Base-by-base conservation (phyloP, 148 eudicot species). In the Silene latifolia region DNA sequence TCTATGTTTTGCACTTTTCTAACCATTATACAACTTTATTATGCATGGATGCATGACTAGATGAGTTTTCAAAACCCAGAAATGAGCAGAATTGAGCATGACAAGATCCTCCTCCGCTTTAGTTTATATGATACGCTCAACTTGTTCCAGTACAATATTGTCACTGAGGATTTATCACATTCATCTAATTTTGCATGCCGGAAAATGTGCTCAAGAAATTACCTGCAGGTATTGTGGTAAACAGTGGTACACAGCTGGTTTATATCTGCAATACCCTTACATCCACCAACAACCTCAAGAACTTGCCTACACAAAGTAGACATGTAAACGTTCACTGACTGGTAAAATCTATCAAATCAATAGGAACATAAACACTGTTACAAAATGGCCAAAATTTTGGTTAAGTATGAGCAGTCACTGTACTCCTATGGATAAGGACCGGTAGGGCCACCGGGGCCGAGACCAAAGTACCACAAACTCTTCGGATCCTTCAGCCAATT, bases 161-260 rank as follows among this genome's bases (percentile, higher is more conserved):
- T 2, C 67, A 44, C 21, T 17, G 12, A 19, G n/a, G 72, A 68
- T 20, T 68, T 68, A 27, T 12, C 19, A 39, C 39, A 20, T 39
- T 69, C 15, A 69, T 39, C 5, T 21, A 39, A 14, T 23, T 63
- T 21, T 67, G 42, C 19, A 75, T 20, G 70, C 23, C 18, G 13
- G n/a, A 35, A 63, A 19, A 25, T 67, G 71, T 29, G 72, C 14
- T 47, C 24, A 23, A 2, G 48, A 62, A 80, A 65, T 39, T 81
- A 95, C 99, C 99, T 89, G 98, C 99, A 92, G 24, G 99, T 95
- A 71, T 89, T 95, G 86, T 90, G 98, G 84, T 90, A 92, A 76
- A 95, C 25, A 74, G 84, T 86, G 85, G 80, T 84, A 86, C 93
- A 83, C 69, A 95, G 87, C 77, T 89, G 89, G 78, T 81, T 81